phyloP scores from a whole-genome alignment of 805 yeast species.

The Zygosaccharomyces kombuchaensis region DNA sequence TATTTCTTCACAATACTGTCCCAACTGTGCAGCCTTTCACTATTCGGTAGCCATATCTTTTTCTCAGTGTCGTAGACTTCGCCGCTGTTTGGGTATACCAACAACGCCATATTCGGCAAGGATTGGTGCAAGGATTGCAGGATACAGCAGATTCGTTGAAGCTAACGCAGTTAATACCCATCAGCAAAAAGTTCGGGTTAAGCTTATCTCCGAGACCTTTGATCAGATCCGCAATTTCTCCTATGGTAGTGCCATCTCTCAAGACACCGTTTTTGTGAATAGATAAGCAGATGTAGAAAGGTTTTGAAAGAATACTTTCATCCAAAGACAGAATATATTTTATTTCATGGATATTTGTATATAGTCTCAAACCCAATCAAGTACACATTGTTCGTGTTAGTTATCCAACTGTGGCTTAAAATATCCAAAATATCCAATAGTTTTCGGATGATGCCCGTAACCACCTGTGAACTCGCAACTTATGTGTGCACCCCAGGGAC shows the following conservation, averaged over 20 bases:
- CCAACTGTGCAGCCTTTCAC: slow-evolving; percentile 33
- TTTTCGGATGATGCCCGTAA: slow-evolving; percentile 38
- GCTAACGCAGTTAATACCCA: slow-evolving; percentile 71
- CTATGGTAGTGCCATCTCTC: slow-evolving; percentile 50
- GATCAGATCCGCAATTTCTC: slow-evolving; percentile 29
- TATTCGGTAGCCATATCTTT: slow-evolving; percentile 39
- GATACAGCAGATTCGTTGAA: slow-evolving; percentile 41
- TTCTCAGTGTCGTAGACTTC: slow-evolving; percentile 52
- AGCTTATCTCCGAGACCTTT: slow-evolving; percentile 17
- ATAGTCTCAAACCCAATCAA: slow-evolving; percentile 67
- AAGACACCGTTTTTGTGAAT: slow-evolving; percentile 37
- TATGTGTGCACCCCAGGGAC: slow-evolving; percentile 72
- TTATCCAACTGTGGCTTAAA: slow-evolving; percentile 38
- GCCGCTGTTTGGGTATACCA: slow-evolving; percentile 77
- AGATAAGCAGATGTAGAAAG: slow-evolving; percentile 45
- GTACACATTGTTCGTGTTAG: slow-evolving; percentile 51
- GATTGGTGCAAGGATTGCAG: slow-evolving; percentile 27
- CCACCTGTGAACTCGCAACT: slow-evolving; percentile 72
- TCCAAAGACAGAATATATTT: slow-evolving; percentile 42
- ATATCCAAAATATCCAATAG: slow-evolving; percentile 32
- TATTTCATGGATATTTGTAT: slow-evolving; percentile 59
- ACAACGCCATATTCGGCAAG: slow-evolving; percentile 37
- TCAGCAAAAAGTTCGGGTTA: slow-evolving; percentile 38
- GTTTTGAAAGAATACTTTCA: slow-evolving; percentile 38
- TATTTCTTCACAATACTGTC: slow-evolving; percentile 38